Conservation (phyloP, 345 rosid genomes). For the Litchi chinensis region DNA sequence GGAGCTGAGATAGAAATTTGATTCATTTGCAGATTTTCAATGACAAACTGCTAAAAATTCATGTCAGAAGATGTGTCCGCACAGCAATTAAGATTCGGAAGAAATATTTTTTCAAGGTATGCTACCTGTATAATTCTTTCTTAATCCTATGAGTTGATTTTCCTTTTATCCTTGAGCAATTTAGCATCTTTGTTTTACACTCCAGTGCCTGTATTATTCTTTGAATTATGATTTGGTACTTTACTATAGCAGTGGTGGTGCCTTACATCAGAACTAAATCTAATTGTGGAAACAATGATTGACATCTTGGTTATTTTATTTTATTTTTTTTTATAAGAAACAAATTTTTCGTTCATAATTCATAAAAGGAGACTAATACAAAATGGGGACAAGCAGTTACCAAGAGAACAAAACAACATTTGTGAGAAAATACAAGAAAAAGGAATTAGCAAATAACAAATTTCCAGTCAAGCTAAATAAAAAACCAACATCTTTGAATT, state of each 20-base stretch:
- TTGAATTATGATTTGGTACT: background rate
- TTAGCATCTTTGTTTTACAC: background rate
- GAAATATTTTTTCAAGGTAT: constrained; percentile 81
- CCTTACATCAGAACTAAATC: background rate
- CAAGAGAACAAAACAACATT: background rate
- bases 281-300: background rate
- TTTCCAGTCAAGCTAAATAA: background rate
- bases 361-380: background rate
- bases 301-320: background rate
- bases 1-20: background rate
- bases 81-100: constrained; percentile 82
- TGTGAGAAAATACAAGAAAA: background rate
- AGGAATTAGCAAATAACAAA: background rate
- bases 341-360: too few species aligned
- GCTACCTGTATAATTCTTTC: constrained; percentile 13
- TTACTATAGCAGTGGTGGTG: background rate
- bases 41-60: constrained; percentile 75
- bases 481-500: background rate
- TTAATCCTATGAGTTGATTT: background rate
- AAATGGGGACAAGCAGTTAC: background rate
- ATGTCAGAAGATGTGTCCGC: constrained; percentile 64
- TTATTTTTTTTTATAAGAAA: background rate
- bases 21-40: constrained; percentile 69
- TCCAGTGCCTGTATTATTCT: background rate
- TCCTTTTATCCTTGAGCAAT: constrained; percentile 5